These are phyloP conservation scores for Aspergillus fumigatiaffinis DNA, from an alignment of 2,329 filamentous ascomycete genomes.

Conservation along the genomic window DNA sequence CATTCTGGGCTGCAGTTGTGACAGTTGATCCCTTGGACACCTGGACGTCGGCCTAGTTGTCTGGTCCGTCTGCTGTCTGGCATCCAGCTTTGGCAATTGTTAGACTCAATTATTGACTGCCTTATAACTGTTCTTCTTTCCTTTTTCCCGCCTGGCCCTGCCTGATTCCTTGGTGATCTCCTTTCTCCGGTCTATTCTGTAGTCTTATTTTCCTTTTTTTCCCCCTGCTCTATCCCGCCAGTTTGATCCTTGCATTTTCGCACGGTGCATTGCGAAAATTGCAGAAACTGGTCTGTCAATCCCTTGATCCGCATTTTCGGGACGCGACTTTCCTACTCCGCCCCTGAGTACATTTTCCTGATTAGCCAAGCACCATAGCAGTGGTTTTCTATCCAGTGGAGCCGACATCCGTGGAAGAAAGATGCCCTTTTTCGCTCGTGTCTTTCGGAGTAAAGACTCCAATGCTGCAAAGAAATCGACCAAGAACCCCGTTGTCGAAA, in stretches of 20 bases:
- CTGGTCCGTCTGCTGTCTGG: constrained; percentile 3
- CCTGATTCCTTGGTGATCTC: constrained; percentile 5
- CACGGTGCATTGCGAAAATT: constrained; percentile 8
- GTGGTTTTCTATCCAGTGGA: constrained; percentile 2
- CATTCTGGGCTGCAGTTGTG: constrained; percentile 10
- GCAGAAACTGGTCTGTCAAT: neutral
- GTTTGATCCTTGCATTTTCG: constrained; percentile 5
- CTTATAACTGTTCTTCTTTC: constrained; percentile 7
- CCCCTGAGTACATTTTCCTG: constrained; percentile 11
- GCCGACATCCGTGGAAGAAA: constrained; percentile 7
- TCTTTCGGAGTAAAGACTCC: constrained; percentile 73
- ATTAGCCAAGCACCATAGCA: neutral
- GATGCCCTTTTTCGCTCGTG: constrained; percentile 58
- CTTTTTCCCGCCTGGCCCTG: neutral
- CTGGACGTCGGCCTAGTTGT: constrained; percentile 7
- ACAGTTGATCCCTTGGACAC: constrained; percentile 17
- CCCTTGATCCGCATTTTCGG: neutral
- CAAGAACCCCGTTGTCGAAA: constrained; percentile 48
- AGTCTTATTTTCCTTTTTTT: neutral
- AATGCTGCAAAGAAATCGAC: constrained; percentile 58
- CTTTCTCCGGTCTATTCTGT: constrained; percentile 2
- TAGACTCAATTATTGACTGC: constrained; percentile 5
- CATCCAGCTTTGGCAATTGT: neutral
- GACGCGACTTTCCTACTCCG: neutral
- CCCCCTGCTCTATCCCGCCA: constrained; percentile 1